Evolutionary conservation across 495 filamentous ascomycete species (phyloP), one percentile per base, ranked within the genome.

Genomic region (Xylaria telfairii): DNA sequence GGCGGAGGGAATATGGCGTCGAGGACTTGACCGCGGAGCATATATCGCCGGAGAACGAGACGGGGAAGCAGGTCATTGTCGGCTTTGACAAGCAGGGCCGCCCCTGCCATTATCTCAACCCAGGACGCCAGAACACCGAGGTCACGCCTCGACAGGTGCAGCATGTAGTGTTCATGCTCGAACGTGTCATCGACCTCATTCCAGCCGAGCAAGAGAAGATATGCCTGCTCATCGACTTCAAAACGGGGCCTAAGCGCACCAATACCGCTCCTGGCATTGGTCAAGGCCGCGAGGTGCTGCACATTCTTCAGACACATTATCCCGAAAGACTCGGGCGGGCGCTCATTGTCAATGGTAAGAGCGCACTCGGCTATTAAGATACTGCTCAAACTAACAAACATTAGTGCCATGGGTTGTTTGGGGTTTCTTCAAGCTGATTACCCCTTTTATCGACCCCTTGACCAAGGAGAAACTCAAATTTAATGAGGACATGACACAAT

Each of bases 151-250:
- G 93, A 75, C 96, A 99, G 80, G 88, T 98, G 30, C 90, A 99
- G 78, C 95, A 98, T 78, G 86, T 99, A 54, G 94, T 98, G 49
- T 99, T 89, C 79, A 97, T 97, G 93, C 81, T 99, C 53, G 96
- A 99, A 84, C 88, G 93, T 30, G 89, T 91, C 24, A 89, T 98
- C 74, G 94, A 97, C 69, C 78, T 98, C 41, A 95, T 96, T 90
- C 88, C 90, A 1, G 87, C 96, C 1, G 90, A 91, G 13, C 92
- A 96, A 76, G 96, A 97, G 81, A 94, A 90, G 2, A 79, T 97
- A 54, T 91, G 93, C 9, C 85, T 99, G 4, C 81, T 98, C 64
- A 92, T 98, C 75, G 93, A 97, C 83, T 97, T 95, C 83, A 93
- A 92, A 76, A 68, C 70, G 39, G 82, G 80, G 76, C 90, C 93